phyloP scores from a whole-genome alignment of 129 eudicot species.

The Silybum marianum region DNA sequence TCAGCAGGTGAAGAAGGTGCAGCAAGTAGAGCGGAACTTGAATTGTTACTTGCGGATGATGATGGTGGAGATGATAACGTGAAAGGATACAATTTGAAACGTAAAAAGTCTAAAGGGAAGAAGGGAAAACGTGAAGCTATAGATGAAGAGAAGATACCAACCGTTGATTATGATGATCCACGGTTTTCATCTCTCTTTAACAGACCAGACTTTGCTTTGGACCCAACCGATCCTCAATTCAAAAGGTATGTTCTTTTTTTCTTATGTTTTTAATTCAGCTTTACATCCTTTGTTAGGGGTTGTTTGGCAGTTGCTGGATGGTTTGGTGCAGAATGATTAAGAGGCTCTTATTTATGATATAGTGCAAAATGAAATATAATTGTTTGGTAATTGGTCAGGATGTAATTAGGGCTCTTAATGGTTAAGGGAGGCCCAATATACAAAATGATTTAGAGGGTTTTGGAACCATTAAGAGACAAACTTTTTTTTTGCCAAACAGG shows the following conservation, averaged over 20 bases:
- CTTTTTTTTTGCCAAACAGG: too few species aligned
- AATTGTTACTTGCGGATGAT: constrained; percentile 77
- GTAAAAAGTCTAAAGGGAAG: constrained; percentile 63
- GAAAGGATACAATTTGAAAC: constrained; percentile 85
- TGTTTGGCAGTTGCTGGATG: too few species aligned
- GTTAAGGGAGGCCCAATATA: too few species aligned
- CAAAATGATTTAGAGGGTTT: too few species aligned
- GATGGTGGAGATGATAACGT: constrained; percentile 52
- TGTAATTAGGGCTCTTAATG: too few species aligned
- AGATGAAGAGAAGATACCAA: constrained; percentile 75
- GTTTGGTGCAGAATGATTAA: too few species aligned
- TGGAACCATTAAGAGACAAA: too few species aligned
- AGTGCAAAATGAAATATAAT: too few species aligned
- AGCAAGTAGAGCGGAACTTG: constrained; percentile 93
- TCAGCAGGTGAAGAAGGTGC: constrained; percentile 59
- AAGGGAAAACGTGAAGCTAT: constrained; percentile 50
- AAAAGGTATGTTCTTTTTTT: constrained; percentile 49
- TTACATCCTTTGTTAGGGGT: background rate
- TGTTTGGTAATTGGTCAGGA: too few species aligned
- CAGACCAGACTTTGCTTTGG: constrained; percentile 71
- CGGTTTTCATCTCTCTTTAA: constrained; percentile 68
- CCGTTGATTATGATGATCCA: constrained; percentile 63
- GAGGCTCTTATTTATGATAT: too few species aligned
- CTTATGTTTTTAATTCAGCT: background rate
- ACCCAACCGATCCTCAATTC: constrained; percentile 94